Evolutionary conservation across 768 basidiomycete genomes (phyloP).

Genomic region (Mycena rebaudengoi): DNA sequence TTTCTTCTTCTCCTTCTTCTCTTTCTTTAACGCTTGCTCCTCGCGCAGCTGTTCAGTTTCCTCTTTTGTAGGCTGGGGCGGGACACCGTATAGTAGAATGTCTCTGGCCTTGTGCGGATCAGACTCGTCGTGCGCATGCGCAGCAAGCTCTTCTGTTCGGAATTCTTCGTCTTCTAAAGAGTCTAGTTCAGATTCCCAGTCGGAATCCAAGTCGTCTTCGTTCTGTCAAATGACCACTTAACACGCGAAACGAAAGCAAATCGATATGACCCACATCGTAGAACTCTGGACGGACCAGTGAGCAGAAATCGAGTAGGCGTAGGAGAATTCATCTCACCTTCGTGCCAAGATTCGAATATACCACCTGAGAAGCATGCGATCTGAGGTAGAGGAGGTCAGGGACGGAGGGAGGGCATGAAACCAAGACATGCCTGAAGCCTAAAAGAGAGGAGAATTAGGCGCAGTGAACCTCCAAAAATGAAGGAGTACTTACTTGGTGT

Average conservation of each 20-base stretch:
- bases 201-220: background rate
- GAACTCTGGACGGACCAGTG: background rate
- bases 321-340: background rate
- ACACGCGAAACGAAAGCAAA: background rate
- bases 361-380: slow-evolving; percentile 24
- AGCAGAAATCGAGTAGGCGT: background rate
- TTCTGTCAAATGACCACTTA: background rate
- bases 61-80: background rate
- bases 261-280: background rate
- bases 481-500: background rate
- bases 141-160: background rate
- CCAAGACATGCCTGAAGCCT: slow-evolving; percentile 2
- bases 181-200: slow-evolving; percentile 2
- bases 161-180: background rate
- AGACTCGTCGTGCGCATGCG: background rate
- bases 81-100: slow-evolving; percentile 6
- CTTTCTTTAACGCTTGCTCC: too few species aligned
- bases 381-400: background rate
- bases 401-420: background rate
- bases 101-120: background rate
- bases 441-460: background rate
- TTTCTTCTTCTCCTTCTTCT: background rate
- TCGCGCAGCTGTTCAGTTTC: slow-evolving; percentile 5
- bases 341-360: slow-evolving; percentile 28
- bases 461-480: too few species aligned